Evolutionary conservation across 495 filamentous ascomycete species (phyloP).

Genomic region (Rhizodiscina lignyota): DNA sequence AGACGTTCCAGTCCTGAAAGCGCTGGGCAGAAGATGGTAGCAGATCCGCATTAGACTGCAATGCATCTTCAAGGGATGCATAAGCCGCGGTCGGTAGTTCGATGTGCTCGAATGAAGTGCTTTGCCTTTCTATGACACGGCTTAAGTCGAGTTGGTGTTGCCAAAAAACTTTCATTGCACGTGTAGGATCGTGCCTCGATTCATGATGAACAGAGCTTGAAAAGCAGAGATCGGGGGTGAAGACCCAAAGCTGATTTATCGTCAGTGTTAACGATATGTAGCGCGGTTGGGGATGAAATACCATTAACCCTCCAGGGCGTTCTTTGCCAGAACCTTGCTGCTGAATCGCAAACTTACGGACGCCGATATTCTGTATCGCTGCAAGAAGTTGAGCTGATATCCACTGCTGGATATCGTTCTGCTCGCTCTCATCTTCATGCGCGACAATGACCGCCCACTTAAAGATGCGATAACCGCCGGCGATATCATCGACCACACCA

Average conservation of each 20-base stretch:
- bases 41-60: neutral
- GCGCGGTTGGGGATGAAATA: neutral
- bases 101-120: neutral
- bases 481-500: neutral
- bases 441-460: neutral
- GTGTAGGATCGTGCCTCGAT: slow-evolving; percentile 4
- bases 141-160: neutral
- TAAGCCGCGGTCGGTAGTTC: neutral
- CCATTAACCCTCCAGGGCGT: neutral
- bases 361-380: neutral
- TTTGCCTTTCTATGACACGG: neutral
- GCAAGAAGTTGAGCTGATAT: neutral
- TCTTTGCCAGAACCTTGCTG: neutral
- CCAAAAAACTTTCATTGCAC: slow-evolving; percentile 14
- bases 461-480: neutral
- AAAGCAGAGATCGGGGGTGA: slow-evolving; percentile 12
- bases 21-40: neutral
- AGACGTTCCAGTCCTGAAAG: no score
- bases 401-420: neutral
- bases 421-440: neutral
- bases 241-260: slow-evolving; percentile 12
- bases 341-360: neutral
- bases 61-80: neutral
- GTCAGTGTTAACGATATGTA: neutral
- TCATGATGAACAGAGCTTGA: slow-evolving; percentile 6